Percentiles rank a stretch among this genome's conserved stretches.
phyloP scores from a whole-genome alignment of 2,329 filamentous ascomycete species.

The Harringtonia aguacate region DNA sequence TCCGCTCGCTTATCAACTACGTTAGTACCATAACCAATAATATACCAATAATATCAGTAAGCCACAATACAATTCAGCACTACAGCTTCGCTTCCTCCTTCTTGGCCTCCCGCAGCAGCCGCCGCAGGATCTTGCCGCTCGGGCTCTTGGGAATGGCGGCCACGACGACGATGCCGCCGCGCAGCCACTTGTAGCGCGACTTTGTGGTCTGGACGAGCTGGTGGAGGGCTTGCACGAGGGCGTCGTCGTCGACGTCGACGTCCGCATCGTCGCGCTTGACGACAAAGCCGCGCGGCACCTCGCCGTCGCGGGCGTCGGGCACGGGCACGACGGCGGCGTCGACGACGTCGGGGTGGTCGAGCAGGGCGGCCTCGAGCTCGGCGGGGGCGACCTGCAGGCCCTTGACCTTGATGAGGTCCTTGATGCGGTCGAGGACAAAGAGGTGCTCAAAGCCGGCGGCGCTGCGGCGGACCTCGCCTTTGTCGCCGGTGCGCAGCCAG shows the following conservation, averaged over 20 bases:
- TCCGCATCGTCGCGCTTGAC: slow-evolving; percentile 22
- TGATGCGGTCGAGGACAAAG: slow-evolving; percentile 41
- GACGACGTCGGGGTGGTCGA: slow-evolving; percentile 35
- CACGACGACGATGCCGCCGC: slow-evolving; percentile 57
- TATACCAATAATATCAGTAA: too few species aligned
- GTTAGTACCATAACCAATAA: too few species aligned
- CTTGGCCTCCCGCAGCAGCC: not conserved
- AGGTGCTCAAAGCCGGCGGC: not conserved
- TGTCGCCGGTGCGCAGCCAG: not conserved
- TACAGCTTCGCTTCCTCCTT: too few species aligned
- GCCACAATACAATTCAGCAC: too few species aligned
- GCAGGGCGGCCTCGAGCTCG: slow-evolving; percentile 33
- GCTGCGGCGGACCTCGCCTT: not conserved
- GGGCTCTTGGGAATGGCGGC: slow-evolving; percentile 60
- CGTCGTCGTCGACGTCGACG: slow-evolving; percentile 19
- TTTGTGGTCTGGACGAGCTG: slow-evolving; percentile 19
- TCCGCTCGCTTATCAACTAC: too few species aligned
- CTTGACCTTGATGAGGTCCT: slow-evolving; percentile 34
- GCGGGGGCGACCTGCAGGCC: slow-evolving; percentile 47
- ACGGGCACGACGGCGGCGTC: slow-evolving; percentile 49
- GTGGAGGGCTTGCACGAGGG: slow-evolving; percentile 21
- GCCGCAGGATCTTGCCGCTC: slow-evolving; percentile 32
- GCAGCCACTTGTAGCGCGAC: slow-evolving; percentile 49
- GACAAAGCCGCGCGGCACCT: slow-evolving; percentile 56
- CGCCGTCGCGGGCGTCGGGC: slow-evolving; percentile 50